Conservation (phyloP, 495 filamentous ascomycete genomes). For the Penicillium canariense region DNA sequence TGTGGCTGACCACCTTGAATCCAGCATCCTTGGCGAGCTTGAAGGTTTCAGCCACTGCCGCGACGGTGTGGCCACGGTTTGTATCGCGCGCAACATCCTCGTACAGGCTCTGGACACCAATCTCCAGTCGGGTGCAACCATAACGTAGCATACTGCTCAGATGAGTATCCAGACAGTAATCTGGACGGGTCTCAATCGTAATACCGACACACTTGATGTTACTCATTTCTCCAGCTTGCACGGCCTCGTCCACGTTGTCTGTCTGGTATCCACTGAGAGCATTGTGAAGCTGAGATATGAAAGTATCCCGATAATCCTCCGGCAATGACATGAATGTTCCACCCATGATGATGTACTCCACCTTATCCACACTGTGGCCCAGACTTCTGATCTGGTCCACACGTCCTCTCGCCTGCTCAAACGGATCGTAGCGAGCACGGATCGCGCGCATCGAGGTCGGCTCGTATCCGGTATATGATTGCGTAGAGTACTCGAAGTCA, state of each 20-base stretch:
- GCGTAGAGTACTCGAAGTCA: conserved; percentile 98
- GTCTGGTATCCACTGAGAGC: conserved; percentile 91
- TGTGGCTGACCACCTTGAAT: conserved; percentile 98
- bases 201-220: conserved; percentile 97
- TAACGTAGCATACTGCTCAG: conserved; percentile 93
- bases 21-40: conserved; percentile 93
- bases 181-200: conserved; percentile 94
- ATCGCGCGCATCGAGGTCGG: conserved; percentile 98
- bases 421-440: conserved; percentile 94
- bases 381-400: conserved; percentile 95
- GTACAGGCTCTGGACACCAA: conserved; percentile 95
- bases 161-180: conserved; percentile 93
- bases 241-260: conserved; percentile 90
- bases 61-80: conserved; percentile 94
- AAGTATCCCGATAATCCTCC: conserved; percentile 81
- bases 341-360: conserved; percentile 99
- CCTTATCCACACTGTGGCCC: conserved; percentile 96
- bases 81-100: conserved; percentile 98
- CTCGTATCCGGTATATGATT: conserved; percentile 97
- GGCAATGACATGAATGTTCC: conserved; percentile 98
- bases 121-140: conserved; percentile 90
- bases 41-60: conserved; percentile 92
- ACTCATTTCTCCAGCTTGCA: conserved; percentile 86
- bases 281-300: conserved; percentile 95
- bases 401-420: conserved; percentile 92